Conservation (phyloP, 1,284 basidiomycete species). For the Cryptococcus amylolentus region DNA sequence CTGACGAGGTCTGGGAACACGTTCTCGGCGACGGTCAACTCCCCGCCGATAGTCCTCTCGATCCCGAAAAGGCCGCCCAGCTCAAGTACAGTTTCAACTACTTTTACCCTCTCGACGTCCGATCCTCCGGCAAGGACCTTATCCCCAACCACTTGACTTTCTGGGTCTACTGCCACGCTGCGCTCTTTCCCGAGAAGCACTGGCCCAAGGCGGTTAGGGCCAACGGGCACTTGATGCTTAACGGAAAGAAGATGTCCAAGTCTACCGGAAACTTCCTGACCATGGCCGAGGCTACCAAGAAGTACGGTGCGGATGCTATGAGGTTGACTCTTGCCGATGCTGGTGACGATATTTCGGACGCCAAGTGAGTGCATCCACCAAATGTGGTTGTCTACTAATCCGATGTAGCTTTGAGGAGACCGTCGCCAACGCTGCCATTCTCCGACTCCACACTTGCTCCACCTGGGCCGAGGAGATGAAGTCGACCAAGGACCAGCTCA, state of each 20-base stretch:
- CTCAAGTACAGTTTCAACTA: slow-evolving; percentile 92
- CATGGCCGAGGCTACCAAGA: slow-evolving; percentile 50
- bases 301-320: slow-evolving; percentile 61
- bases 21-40: slow-evolving; percentile 74
- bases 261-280: slow-evolving; percentile 64
- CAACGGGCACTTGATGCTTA: slow-evolving; percentile 96
- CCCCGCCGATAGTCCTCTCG: slow-evolving; percentile 61
- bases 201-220: slow-evolving; percentile 90
- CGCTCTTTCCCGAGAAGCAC: slow-evolving; percentile 89
- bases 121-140: slow-evolving; percentile 98
- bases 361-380: slow-evolving; percentile 33
- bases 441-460: slow-evolving; percentile 87
- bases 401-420: slow-evolving; percentile 95
- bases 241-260: slow-evolving; percentile 99
- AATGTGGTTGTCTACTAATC: background rate
- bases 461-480: slow-evolving; percentile 88
- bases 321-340: slow-evolving; percentile 91
- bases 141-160: slow-evolving; percentile 97
- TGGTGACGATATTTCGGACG: slow-evolving; percentile 93
- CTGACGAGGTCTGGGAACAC: slow-evolving; percentile 97
- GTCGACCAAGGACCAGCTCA: slow-evolving; percentile 61
- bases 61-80: slow-evolving; percentile 72
- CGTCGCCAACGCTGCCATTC: slow-evolving; percentile 94
- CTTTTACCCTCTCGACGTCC: slow-evolving; percentile 98
- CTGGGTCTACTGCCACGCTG: slow-evolving; percentile 89